phyloP scores from a whole-genome alignment of 208 protist genomes.

The Leishmania turanica region DNA sequence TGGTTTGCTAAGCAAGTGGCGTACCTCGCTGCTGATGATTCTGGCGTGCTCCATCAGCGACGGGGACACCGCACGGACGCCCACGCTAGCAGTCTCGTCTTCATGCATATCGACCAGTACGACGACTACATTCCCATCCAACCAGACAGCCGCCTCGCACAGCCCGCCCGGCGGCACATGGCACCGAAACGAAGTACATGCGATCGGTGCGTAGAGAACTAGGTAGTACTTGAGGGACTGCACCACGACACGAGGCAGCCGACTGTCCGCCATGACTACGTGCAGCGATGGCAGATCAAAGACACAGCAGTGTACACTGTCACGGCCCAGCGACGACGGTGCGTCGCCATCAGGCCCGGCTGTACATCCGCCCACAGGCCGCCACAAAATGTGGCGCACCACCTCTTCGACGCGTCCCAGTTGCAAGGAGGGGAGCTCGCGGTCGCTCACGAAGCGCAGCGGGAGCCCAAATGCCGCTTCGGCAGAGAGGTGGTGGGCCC shows the following conservation, averaged over 20 bases:
- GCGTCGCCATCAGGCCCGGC: not conserved
- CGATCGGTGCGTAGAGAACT: conserved; percentile 25
- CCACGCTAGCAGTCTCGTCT: not conserved
- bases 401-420: conserved; percentile 22
- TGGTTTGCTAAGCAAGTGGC: conserved; percentile 4
- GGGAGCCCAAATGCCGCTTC: conserved; percentile 25
- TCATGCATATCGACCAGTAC: conserved; percentile 13
- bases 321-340: not conserved
- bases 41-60: conserved; percentile 26
- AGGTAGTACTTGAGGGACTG: conserved; percentile 27
- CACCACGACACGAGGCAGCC: conserved; percentile 9
- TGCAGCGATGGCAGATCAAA: conserved; percentile 19
- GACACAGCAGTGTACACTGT: conserved; percentile 7
- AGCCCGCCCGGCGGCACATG: conserved; percentile 13
- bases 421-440: conserved; percentile 3
- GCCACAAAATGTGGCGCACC: conserved; percentile 21
- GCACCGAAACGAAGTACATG: conserved; percentile 24
- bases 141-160: conserved; percentile 28
- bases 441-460: conserved; percentile 16
- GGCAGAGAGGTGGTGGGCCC: conserved; percentile 21
- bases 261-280: conserved; percentile 18
- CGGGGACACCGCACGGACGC: not conserved
- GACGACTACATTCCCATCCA: conserved; percentile 15
- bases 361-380: not conserved
- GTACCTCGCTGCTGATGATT: conserved; percentile 4